phyloP scores from a whole-genome alignment of 2,329 filamentous ascomycete species.

The Zelopaecilomyces penicillatus region DNA sequence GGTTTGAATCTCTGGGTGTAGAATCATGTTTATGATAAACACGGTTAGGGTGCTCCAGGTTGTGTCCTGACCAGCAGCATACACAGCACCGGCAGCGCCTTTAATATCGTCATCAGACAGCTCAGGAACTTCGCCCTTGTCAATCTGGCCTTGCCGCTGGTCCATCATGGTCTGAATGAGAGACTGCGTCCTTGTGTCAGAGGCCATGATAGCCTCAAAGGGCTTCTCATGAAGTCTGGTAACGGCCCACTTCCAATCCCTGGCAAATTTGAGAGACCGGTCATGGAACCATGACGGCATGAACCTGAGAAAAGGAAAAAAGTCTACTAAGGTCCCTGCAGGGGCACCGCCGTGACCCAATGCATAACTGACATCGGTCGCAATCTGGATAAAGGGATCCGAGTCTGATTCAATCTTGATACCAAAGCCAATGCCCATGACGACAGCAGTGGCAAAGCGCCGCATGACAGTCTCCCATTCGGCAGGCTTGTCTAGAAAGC shows the following conservation, averaged over 20 bases:
- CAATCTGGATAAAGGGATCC: conserved; percentile 33
- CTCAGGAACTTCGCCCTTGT: conserved; percentile 21
- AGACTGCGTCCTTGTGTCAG: conserved; percentile 22
- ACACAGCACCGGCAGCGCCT: conserved; percentile 40
- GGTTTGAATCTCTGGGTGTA: conserved; percentile 33
- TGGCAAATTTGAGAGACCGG: conserved; percentile 20
- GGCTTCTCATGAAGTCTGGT: conserved; percentile 35
- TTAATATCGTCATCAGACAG: conserved; percentile 37
- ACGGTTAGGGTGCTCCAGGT: conserved; percentile 34
- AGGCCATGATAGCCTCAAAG: conserved; percentile 26
- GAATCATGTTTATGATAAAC: conserved; percentile 37
- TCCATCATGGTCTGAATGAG: conserved; percentile 19
- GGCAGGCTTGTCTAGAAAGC: conserved; percentile 21
- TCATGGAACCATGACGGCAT: conserved; percentile 31
- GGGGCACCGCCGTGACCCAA: conserved; percentile 21
- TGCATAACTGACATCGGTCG: conserved; percentile 21
- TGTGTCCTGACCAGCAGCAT: conserved; percentile 38
- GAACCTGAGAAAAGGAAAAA: conserved; percentile 36
- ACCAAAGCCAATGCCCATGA: conserved; percentile 36
- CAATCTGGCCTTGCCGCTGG: conserved; percentile 14
- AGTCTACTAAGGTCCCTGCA: conserved; percentile 34
- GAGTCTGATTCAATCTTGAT: conserved; percentile 27
- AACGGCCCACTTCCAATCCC: conserved; percentile 25
- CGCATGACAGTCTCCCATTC: conserved; percentile 29
- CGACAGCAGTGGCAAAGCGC: conserved; percentile 32